Evolutionary conservation across 257 asterid species (phyloP).

Genomic region (Nyctanthes arbortristis): DNA sequence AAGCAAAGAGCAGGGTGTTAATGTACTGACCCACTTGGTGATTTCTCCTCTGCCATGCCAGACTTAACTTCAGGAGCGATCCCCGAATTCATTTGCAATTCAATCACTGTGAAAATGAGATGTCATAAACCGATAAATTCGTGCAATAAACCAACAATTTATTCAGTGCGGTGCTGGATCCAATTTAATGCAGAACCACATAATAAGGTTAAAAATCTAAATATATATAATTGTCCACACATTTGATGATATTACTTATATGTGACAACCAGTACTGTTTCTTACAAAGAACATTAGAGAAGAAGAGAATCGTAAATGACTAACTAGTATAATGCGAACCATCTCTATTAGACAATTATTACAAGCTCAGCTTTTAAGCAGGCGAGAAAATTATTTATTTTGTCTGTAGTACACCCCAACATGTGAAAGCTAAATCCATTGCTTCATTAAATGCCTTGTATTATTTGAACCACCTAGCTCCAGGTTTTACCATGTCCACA

Average conservation of each 20-base stretch:
- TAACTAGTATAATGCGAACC: not conserved
- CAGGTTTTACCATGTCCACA: not conserved
- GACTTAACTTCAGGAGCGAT: constrained; percentile 21
- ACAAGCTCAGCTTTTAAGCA: not conserved
- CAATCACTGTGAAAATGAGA: constrained; percentile 10
- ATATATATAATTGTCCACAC: no score
- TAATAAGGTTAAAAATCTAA: no score
- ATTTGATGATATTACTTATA: no score
- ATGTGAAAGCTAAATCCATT: not conserved
- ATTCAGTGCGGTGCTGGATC: not conserved
- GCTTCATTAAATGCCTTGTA: not conserved
- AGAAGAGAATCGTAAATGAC: not conserved
- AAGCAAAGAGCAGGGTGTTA: not conserved
- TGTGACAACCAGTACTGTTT: no score
- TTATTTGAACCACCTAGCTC: not conserved
- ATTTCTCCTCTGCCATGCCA: constrained; percentile 31
- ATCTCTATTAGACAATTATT: not conserved
- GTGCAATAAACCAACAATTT: not conserved
- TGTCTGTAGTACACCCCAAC: not conserved
- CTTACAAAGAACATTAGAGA: no score
- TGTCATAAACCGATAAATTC: not conserved
- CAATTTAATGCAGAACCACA: not conserved
- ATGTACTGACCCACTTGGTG: constrained; percentile 33
- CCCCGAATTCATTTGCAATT: constrained; percentile 28
- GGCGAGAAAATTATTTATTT: no score